Evolutionary conservation across 352 stramenopile species (phyloP).

Genomic region (Pythium guiyangense): DNA sequence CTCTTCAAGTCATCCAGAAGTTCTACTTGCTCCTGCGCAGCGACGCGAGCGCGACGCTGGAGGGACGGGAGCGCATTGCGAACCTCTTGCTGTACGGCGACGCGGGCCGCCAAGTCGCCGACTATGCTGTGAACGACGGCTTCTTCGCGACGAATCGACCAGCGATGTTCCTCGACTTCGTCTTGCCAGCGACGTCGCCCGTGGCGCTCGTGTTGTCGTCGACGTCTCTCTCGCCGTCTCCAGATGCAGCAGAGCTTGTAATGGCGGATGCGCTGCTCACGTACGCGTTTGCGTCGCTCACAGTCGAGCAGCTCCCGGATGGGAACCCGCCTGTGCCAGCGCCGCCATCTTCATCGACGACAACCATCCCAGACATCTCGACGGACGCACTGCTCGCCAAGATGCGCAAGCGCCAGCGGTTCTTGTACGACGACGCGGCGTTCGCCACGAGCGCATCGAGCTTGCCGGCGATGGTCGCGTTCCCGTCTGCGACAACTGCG

Average conservation of each 20-base stretch:
- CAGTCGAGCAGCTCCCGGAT: constrained; percentile 28
- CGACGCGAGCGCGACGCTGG: constrained; percentile 13
- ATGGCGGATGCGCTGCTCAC: constrained; percentile 23
- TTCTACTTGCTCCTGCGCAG: constrained; percentile 26
- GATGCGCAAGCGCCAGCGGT: constrained; percentile 36
- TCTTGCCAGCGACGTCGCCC: constrained; percentile 9
- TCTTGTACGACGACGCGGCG: constrained; percentile 27
- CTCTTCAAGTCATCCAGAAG: constrained; percentile 38
- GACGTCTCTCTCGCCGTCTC: constrained; percentile 6
- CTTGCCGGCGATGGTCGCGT: constrained; percentile 19
- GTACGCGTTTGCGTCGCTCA: constrained; percentile 45
- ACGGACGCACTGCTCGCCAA: constrained; percentile 24
- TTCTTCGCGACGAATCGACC: constrained; percentile 14
- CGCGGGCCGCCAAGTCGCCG: constrained; percentile 17
- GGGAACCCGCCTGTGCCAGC: constrained; percentile 30
- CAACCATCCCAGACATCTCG: constrained; percentile 30
- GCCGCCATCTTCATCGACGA: constrained; percentile 11
- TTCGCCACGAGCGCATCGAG: constrained; percentile 13
- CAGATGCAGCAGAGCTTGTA: constrained; percentile 7
- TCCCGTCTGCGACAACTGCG: constrained; percentile 16
- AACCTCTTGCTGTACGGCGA: constrained; percentile 48
- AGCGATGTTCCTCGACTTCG: constrained; percentile 46
- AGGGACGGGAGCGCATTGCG: constrained; percentile 23
- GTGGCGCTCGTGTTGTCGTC: too few relatives aligned
- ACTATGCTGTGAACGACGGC: constrained; percentile 10